Evolutionary conservation across 2,329 filamentous ascomycete species (phyloP).

Genomic region (Diaporthe citrichinensis): DNA sequence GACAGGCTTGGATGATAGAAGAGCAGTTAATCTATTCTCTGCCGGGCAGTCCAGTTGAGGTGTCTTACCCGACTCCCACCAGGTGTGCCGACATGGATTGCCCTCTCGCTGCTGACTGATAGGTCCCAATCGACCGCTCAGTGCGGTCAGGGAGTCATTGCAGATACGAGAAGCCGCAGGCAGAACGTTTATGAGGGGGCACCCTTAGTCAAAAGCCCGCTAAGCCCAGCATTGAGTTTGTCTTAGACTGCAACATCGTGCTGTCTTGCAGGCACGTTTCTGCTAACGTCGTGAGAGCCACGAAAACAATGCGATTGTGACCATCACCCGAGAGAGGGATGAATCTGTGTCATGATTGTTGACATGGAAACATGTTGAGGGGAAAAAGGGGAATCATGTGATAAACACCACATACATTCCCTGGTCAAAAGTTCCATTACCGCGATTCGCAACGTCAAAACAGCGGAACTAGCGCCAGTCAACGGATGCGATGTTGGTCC

Average conservation of each 20-base stretch:
- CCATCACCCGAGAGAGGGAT: no score
- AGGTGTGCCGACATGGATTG: conserved; percentile 23
- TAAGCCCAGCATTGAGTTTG: conserved; percentile 21
- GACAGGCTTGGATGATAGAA: conserved; percentile 10
- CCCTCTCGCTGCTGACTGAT: conserved; percentile 5
- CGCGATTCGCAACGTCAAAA: conserved; percentile 8
- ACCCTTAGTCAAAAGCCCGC: conserved; percentile 9
- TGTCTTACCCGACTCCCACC: conserved; percentile 20
- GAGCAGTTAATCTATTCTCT: conserved; percentile 20
- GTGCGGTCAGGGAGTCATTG: conserved; percentile 20
- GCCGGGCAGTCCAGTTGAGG: conserved; percentile 19
- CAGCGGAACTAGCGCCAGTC: conserved; percentile 23
- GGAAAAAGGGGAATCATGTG: not conserved
- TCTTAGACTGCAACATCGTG: not conserved
- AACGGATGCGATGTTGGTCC: conserved; percentile 1
- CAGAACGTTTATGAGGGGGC: not conserved
- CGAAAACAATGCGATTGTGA: not conserved
- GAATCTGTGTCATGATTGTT: not conserved
- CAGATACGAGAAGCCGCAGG: conserved; percentile 29
- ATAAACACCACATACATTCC: not conserved
- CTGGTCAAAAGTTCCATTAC: not conserved
- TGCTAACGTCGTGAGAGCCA: not conserved
- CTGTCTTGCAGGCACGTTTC: not conserved
- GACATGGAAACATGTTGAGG: not conserved
- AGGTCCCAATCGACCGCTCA: not conserved